phyloP scores from a whole-genome alignment of 2,329 filamentous ascomycete species.

The Epichloe aotearoae region DNA sequence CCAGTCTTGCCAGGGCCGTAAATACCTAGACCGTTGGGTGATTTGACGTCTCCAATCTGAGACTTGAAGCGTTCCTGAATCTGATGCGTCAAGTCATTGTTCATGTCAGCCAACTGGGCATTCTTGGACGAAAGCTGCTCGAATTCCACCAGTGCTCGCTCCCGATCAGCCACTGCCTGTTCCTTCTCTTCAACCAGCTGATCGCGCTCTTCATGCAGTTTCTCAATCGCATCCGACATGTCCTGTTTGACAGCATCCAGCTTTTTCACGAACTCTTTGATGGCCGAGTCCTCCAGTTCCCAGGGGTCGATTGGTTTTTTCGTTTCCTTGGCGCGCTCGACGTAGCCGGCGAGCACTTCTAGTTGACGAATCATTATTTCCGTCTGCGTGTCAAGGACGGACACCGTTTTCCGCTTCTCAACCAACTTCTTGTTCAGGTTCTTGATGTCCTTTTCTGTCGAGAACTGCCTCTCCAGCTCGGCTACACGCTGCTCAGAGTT shows the following conservation, averaged over 20 bases:
- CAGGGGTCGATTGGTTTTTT: conserved; percentile 68
- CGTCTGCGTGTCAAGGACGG: conserved; percentile 82
- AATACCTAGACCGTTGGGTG: conserved; percentile 43
- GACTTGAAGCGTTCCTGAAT: conserved; percentile 89
- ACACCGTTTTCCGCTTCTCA: conserved; percentile 92
- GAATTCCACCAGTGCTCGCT: conserved; percentile 88
- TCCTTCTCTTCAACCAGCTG: conserved; percentile 75
- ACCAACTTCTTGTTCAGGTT: conserved; percentile 76
- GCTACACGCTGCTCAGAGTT: conserved; percentile 74
- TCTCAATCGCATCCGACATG: conserved; percentile 45
- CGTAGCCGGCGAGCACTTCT: conserved; percentile 76
- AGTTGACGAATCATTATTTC: conserved; percentile 92
- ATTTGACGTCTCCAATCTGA: conserved; percentile 43
- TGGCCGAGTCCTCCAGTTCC: conserved; percentile 75
- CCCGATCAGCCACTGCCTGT: conserved; percentile 70
- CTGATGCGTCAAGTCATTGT: conserved; percentile 87
- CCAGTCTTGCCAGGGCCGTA: conserved; percentile 38
- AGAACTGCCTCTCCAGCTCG: conserved; percentile 72
- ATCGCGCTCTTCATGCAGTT: conserved; percentile 58
- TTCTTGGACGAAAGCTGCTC: conserved; percentile 93
- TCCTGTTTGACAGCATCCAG: conserved; percentile 46
- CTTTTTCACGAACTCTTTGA: conserved; percentile 79
- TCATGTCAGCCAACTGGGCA: conserved; percentile 83
- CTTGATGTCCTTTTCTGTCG: conserved; percentile 50
- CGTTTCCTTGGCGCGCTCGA: conserved; percentile 73